Evolutionary conservation across 2,329 filamentous ascomycete genomes (phyloP), one percentile per base, ranked within the genome.

Genomic region (Thelonectria olida): DNA sequence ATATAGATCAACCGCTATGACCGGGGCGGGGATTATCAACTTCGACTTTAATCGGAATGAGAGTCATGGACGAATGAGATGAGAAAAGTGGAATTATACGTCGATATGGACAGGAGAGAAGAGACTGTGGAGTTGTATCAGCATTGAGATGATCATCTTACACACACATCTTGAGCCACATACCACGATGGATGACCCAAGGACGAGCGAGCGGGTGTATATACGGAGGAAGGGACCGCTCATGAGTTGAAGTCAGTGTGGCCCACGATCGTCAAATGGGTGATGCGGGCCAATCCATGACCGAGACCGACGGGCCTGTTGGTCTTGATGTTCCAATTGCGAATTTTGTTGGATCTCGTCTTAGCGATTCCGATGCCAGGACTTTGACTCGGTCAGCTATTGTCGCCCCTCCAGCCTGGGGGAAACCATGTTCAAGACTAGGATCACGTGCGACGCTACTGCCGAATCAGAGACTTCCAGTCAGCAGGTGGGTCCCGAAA

Each of bases 341-440:
- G 54, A 71, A 53, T 60, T 62, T 58, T 58, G 62, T 50, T 44
- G 58, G 49, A 28, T 64, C 49, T 60, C 34, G 55, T 58, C 47
- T 53, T 45, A 42, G 39, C 47, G 25, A 44, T 42, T 58, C 58
- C 44, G 49, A 48, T 55, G 62, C 56, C 70, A 68, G 59, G 68
- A 65, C 67, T 72, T 62, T 39, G 63, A 56, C 44, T 67, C 56
- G 41, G 67, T 72, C 69, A 72, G 66, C 69, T 65, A 71, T 67
- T 66, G 64, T 62, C 36, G 67, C 70, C 70, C 70, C 70, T 72
- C 70, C 67, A 59, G 60, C 31, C 64, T 67, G 50, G 45, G 62
- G 63, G 67, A 71, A 71, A 67, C 57, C 64, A 65, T 64, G 62
- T 61, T 67, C 56, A 55, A 59, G 48, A 51, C 27, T 19, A 36